Conservation (phyloP, 1,284 basidiomycete species). For the Exobasidium cylindrosporum region DNA sequence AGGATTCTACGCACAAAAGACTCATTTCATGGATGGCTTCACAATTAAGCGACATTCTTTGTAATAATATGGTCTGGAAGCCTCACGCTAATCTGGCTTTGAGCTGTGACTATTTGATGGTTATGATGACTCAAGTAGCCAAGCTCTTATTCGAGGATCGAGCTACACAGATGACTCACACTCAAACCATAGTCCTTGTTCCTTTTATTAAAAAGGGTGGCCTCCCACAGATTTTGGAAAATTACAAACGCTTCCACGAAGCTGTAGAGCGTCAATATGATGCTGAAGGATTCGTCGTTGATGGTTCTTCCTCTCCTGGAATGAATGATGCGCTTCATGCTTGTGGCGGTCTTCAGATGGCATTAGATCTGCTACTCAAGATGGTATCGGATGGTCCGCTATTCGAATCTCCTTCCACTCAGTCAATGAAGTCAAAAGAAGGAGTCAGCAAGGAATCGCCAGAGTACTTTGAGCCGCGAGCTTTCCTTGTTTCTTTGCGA, state of each 20-base stretch:
- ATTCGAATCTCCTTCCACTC: constrained; percentile 80
- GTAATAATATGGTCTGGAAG: constrained; percentile 68
- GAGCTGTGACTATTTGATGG: constrained; percentile 60
- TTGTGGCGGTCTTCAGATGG: constrained; percentile 32
- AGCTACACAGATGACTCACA: constrained; percentile 56
- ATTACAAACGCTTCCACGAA: constrained; percentile 64
- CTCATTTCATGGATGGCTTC: constrained; percentile 71
- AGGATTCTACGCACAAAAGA: constrained; percentile 73
- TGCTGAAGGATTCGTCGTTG: constrained; percentile 22
- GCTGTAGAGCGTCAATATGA: constrained; percentile 66
- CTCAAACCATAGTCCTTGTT: constrained; percentile 77
- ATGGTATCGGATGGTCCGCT: constrained; percentile 76
- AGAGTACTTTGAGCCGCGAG: constrained; percentile 72
- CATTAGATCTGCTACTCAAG: constrained; percentile 72
- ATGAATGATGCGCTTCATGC: constrained; percentile 29
- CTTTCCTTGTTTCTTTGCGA: constrained; percentile 80
- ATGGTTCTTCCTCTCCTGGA: constrained; percentile 21
- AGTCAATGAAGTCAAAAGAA: constrained; percentile 58
- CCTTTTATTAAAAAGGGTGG: constrained; percentile 71
- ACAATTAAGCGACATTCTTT: constrained; percentile 70
- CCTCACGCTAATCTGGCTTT: constrained; percentile 60
- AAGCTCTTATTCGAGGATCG: constrained; percentile 79
- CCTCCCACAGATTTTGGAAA: constrained; percentile 66
- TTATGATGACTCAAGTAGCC: constrained; percentile 71
- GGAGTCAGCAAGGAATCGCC: constrained; percentile 56